Evolutionary conservation across 306 rosid species (phyloP).

Genomic region (Glycine soja): DNA sequence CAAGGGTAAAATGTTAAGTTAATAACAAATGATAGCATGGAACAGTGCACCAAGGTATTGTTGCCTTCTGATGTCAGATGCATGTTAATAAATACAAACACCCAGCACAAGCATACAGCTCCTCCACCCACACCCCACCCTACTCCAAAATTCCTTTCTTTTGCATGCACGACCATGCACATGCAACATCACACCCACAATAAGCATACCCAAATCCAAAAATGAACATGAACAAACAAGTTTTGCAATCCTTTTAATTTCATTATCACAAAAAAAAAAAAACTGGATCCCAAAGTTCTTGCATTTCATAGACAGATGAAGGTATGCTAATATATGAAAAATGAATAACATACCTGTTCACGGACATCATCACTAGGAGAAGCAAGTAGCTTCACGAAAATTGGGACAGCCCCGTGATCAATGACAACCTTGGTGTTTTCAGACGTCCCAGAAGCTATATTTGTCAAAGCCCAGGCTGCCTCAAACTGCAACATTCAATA

Average conservation of each 20-base stretch:
- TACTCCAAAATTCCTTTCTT: background rate
- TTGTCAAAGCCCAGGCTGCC: constrained; percentile 99
- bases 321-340: background rate
- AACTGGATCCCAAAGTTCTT: no score
- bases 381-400: constrained; percentile 90
- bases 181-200: background rate
- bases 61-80: background rate
- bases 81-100: constrained; percentile 6
- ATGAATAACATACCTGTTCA: constrained; percentile 65
- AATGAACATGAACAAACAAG: constrained; percentile 18
- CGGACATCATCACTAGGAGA: constrained; percentile 97
- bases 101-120: constrained; percentile 15
- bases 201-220: constrained; percentile 31
- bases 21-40: background rate
- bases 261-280: no score
- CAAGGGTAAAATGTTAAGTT: constrained; percentile 15
- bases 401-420: constrained; percentile 94
- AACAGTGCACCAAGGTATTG: background rate
- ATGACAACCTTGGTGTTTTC: constrained; percentile 96
- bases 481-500: constrained; percentile 71
- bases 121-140: background rate
- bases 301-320: background rate
- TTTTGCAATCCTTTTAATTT: constrained; percentile 1
- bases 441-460: constrained; percentile 98
- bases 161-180: background rate